phyloP scores from a whole-genome alignment of 2,329 filamentous ascomycete species.

The Alternaria solani region DNA sequence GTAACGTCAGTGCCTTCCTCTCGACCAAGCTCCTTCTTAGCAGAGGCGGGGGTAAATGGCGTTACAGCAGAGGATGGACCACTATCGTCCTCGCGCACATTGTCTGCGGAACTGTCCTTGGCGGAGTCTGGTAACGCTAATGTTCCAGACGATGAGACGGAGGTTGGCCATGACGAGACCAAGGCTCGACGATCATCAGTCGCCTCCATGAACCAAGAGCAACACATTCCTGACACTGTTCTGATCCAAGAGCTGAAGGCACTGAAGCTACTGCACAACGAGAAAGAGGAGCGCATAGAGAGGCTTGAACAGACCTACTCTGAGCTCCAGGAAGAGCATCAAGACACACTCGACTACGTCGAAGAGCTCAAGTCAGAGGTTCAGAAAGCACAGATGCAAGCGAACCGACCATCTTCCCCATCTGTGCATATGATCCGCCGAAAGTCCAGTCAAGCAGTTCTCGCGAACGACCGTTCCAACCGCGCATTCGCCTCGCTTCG shows the following conservation, averaged over 20 bases:
- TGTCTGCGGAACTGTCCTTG: conserved; percentile 93
- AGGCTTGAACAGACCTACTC: conserved; percentile 80
- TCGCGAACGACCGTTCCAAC: conserved; percentile 88
- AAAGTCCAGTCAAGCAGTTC: conserved; percentile 89
- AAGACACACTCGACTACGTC: conserved; percentile 81
- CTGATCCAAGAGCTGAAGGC: conserved; percentile 70
- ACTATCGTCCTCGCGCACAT: conserved; percentile 83
- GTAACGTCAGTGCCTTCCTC: conserved; percentile 60
- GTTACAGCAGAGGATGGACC: conserved; percentile 70
- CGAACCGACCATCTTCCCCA: conserved; percentile 67
- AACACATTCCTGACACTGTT: conserved; percentile 20
- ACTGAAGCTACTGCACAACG: conserved; percentile 73
- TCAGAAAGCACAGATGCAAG: conserved; percentile 76
- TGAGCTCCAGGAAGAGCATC: conserved; percentile 83
- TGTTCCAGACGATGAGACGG: conserved; percentile 47
- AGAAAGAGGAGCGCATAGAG: conserved; percentile 79
- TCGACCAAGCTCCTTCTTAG: conserved; percentile 84
- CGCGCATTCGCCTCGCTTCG: conserved; percentile 88
- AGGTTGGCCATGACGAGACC: conserved; percentile 68
- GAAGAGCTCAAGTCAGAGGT: conserved; percentile 91
- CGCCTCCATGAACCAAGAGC: conserved; percentile 28
- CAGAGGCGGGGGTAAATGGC: conserved; percentile 74
- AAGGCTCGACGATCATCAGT: conserved; percentile 53
- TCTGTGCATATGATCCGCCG: conserved; percentile 84
- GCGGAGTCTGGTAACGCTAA: conserved; percentile 68